phyloP scores from a whole-genome alignment of 441 rosid genomes.

The Populus hybrid region DNA sequence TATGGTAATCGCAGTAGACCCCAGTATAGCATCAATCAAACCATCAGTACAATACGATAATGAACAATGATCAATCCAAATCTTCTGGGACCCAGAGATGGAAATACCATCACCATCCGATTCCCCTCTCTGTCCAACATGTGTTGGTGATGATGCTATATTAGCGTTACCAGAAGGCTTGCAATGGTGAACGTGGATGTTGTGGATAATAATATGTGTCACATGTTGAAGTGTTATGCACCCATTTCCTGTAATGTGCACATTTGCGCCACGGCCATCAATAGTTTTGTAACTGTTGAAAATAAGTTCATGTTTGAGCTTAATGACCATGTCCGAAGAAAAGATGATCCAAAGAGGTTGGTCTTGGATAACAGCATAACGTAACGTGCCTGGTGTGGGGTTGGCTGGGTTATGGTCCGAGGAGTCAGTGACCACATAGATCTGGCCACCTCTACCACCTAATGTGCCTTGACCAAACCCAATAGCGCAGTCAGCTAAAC shows the following conservation, averaged over 20 bases:
- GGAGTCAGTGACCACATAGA: constrained; percentile 86
- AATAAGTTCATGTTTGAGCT: constrained; percentile 71
- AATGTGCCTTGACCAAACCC: constrained; percentile 73
- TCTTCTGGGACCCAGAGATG: constrained; percentile 58
- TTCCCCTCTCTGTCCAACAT: constrained; percentile 55
- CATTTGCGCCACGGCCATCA: constrained; percentile 74
- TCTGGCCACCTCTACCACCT: constrained; percentile 74
- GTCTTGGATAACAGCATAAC: constrained; percentile 71
- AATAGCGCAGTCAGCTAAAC: constrained; percentile 72
- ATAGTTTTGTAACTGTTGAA: constrained; percentile 76
- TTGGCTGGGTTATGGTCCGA: constrained; percentile 63
- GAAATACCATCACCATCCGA: constrained; percentile 96
- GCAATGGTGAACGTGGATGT: constrained; percentile 69
- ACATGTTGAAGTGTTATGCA: constrained; percentile 74
- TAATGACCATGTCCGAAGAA: constrained; percentile 62
- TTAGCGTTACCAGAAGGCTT: constrained; percentile 67
- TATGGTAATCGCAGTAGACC: constrained; percentile 77
- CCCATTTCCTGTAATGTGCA: constrained; percentile 70
- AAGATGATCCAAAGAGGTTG: constrained; percentile 89
- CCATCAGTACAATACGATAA: constrained; percentile 71
- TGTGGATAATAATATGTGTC: constrained; percentile 77
- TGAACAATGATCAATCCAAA: constrained; percentile 91
- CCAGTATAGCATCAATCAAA: constrained; percentile 75
- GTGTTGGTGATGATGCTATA: constrained; percentile 68
- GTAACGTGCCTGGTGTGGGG: constrained; percentile 86